Percentiles rank a stretch among this genome's conserved stretches.
phyloP scores from a whole-genome alignment of 2,329 filamentous ascomycete species.

The Sporothrix sp. region DNA sequence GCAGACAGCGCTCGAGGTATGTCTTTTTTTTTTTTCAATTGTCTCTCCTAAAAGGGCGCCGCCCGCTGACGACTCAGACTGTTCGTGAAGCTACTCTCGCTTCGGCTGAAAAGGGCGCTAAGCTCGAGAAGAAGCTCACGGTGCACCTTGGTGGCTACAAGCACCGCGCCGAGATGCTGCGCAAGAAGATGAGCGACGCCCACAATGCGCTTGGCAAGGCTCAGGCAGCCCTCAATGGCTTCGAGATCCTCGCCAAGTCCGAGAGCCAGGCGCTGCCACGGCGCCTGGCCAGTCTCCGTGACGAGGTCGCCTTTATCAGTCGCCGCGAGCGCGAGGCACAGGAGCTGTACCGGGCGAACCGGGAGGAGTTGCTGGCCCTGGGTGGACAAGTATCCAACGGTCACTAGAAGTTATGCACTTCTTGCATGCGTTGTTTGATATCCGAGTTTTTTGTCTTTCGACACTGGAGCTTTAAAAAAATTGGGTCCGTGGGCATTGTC shows the following conservation, averaged over 20 bases:
- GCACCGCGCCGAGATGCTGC: conserved; percentile 69
- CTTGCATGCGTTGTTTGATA: not conserved
- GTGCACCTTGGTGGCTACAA: conserved; percentile 86
- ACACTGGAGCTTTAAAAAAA: no score
- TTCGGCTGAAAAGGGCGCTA: conserved; percentile 71
- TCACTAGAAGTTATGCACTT: not conserved
- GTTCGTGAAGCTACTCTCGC: conserved; percentile 64
- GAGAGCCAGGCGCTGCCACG: conserved; percentile 68
- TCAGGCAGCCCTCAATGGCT: conserved; percentile 59
- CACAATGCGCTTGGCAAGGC: conserved; percentile 66
- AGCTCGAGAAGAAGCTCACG: conserved; percentile 86
- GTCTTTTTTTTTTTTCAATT: not conserved
- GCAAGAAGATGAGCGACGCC: conserved; percentile 69
- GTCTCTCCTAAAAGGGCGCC: not conserved
- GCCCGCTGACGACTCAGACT: conserved; percentile 32
- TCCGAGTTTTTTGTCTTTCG: not conserved
- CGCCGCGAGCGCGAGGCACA: conserved; percentile 83
- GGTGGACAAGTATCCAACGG: conserved; percentile 11
- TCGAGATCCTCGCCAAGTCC: conserved; percentile 64
- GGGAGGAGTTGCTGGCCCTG: conserved; percentile 65
- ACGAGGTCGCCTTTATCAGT: conserved; percentile 75
- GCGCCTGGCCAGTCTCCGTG: conserved; percentile 63
- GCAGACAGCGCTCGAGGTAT: conserved; percentile 62
- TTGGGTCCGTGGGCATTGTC: no score
- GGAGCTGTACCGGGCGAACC: conserved; percentile 66